Evolutionary conservation across 1,284 basidiomycete species (phyloP), one percentile per base, ranked within the genome.

Genomic region (Cryptococcus wingfieldii): DNA sequence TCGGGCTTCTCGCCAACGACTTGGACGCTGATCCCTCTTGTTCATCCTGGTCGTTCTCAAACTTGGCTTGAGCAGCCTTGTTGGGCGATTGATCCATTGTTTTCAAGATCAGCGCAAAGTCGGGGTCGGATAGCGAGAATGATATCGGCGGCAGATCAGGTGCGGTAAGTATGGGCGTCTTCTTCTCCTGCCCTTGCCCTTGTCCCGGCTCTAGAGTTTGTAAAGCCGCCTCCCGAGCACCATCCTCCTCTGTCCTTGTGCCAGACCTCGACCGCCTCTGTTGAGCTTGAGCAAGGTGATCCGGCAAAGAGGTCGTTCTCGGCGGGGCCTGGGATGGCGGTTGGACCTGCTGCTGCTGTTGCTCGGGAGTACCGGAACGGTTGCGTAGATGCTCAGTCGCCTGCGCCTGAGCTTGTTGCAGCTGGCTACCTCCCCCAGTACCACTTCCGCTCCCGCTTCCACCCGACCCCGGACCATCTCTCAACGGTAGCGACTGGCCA

Each of bases 101-200:
- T 47, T 72, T 72, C 19, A 78, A 63, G 16, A 78, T 67, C 12
- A 68, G 50, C 3, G 76, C 75, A 66, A 78, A 78, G 60, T 78
- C 76, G 3, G 77, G 75, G 54, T 78, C 76, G 18, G 75, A 75
- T 1, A 77, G 56, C 10, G 74, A 75, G 60, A 77, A 78, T 12
- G 71, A 71, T 65, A 78, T 73, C 9, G 69, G 70, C 9, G 74
- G 71, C 12, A 76, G 58, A 27, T 64, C 63, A 14, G 75, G 74
- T 0, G 75, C 69, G 25, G 69, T 68, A n/a, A 77, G 62, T 16
- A 66, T 58, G 5, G 75, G 76, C 13, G 48, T 50, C 34, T 47
- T 18, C 16, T 34, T 34, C 31, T 34, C 5, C 27, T 47, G 19
- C 48, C 54, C 14, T 52, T 34, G 31, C 10, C 31, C 31, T 34